These are phyloP conservation scores for Alisma plantagoaquatica DNA, from an alignment of 106 monocot species.

Conservation along the genomic window DNA sequence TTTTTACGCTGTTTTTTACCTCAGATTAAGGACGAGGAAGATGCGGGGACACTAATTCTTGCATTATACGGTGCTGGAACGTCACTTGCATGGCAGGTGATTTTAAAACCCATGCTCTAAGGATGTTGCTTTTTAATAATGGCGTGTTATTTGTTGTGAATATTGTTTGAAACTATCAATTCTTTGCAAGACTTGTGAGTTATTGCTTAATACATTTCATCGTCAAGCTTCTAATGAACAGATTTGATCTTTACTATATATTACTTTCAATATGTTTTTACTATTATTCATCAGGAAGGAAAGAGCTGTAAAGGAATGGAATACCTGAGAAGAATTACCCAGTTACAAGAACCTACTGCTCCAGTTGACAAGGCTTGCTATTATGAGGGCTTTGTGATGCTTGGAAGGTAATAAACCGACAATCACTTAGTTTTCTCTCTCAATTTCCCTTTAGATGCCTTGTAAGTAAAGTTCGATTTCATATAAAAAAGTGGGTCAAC, in stretches of 20 bases:
- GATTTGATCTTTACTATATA: too few relatives aligned
- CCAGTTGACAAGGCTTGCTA: slow-evolving; percentile 64
- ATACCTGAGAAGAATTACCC: slow-evolving; percentile 61
- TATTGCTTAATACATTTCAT: too few relatives aligned
- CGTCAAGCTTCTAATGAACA: too few relatives aligned
- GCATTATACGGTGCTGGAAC: slow-evolving; percentile 68
- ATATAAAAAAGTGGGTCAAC: background rate
- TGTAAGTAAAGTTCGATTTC: background rate
- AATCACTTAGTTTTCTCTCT: background rate
- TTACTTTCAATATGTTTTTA: too few relatives aligned
- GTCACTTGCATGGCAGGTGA: slow-evolving; percentile 58
- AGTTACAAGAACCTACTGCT: slow-evolving; percentile 64
- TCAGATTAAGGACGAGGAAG: slow-evolving; percentile 49
- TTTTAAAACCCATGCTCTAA: background rate
- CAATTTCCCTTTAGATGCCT: background rate
- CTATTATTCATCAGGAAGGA: too few relatives aligned
- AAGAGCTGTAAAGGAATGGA: slow-evolving; percentile 46
- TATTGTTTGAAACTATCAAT: too few relatives aligned
- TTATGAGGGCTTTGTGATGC: slow-evolving; percentile 50
- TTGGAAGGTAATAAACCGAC: slow-evolving; percentile 56
- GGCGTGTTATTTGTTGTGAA: background rate
- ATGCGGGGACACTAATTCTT: slow-evolving; percentile 52
- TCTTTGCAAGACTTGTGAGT: too few relatives aligned
- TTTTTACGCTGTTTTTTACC: background rate
- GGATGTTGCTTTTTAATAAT: background rate